Evolutionary conservation across 352 stramenopile genomes (phyloP), one percentile per base, ranked within the genome.

Genomic region (Globisporangium recalcitrans): DNA sequence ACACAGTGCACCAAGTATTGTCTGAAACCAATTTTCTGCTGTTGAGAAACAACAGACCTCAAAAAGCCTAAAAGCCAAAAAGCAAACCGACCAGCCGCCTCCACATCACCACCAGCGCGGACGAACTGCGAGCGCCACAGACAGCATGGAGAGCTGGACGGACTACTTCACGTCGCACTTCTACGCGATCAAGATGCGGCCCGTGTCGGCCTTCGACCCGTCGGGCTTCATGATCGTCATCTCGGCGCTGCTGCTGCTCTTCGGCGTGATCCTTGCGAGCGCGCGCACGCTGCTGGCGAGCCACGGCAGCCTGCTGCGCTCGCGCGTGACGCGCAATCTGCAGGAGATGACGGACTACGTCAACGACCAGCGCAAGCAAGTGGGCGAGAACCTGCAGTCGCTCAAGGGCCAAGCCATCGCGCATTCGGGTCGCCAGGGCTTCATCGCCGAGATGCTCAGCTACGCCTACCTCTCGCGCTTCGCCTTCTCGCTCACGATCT

Each of bases 371-470:
- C 51, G 51, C 51, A 34, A 34, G 16, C 70, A 78, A 14, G 74
- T 92, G 32, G 83, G 80, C 27, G 83, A 84, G 63, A 86, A 91
- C 63, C 67, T 93, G 63, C 74, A 82, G 70, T 85, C 87, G 63
- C 74, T 91, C 51, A 57, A 57, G 40, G 87, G 88, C 59, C 73
- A 57, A n/a, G 51, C 51, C 29, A 57, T 57, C 19, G 51, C 66
- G 38, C 75, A 74, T 51, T 84, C 82, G 51, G 72, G 69, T 0
- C 84, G 81, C 26, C 82, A 93, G 69, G 86, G 86, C 32, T 95
- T 95, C 66, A 88, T 93, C 62, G 76, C 77, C 56, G 84, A 95
- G 75, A 95, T 95, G 86, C 74, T 93, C 58, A 93, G 84, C 77
- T 90, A 81, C 63, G 81, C 85, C 26, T 95, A 95, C 67, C 75